Evolutionary conservation across 2,329 filamentous ascomycete species (phyloP), one percentile per base, ranked within the genome.

Genomic region (Coniella vitis): DNA sequence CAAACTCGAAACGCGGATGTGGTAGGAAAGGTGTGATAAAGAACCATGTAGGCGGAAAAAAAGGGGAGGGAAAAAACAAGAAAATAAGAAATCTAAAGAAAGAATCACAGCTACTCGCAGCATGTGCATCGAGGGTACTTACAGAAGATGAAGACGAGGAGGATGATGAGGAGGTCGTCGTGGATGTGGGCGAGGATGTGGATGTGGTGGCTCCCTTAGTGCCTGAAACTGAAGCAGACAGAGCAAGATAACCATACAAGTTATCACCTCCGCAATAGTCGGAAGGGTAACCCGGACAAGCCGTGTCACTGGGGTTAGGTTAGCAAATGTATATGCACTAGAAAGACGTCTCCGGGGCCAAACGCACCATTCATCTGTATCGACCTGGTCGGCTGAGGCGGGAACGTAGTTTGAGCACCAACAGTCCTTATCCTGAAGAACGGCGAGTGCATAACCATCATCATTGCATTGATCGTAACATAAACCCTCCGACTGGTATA

Each of bases 321-420:
- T 16, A 53, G 38, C 17, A n/a, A 12, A 29, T 14, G 3, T 14
- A 17, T 4, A 16, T 29, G 10, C 25, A 29, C 5, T n/a, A 7
- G 9, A 17, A 3, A 7, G 12, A 14, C 5, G 4, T 19, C n/a
- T 16, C 10, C n/a, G 17, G 14, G 29, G 34, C 19, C 10, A 19
- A 4, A 38, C 22, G 51, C 31, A 53, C 51, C 87, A 91, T 19
- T 74, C 57, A 31, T 54, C 56, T 2, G 65, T 63, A 19, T 67
- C 60, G 44, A 72, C 67, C 47, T 70, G 62, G 29, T 61, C 63
- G 17, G 59, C 61, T 29, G 67, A 55, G 43, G 69, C 69, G 8
- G 87, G 87, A 2, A 73, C 72, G 58, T 82, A 82, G 61, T 89
- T 76, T 34, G 84, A 83, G 63, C 87, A 91, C 85, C 85, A 91